Evolutionary conservation across 2,329 filamentous ascomycete species (phyloP).

Genomic region (Remersonia thermophila): DNA sequence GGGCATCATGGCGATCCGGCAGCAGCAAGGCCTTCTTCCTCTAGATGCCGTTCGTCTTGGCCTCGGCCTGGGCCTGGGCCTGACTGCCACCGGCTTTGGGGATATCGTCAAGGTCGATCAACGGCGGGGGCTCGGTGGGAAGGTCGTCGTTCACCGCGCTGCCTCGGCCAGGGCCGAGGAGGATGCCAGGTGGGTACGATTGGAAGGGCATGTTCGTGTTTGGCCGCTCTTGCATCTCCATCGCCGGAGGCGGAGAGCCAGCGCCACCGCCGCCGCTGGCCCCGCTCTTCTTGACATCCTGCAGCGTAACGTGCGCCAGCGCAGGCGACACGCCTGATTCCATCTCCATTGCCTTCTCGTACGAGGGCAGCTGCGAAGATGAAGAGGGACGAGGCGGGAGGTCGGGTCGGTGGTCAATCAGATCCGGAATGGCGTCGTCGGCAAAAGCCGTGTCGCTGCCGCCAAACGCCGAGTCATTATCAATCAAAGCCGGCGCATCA

Average conservation of each 20-base stretch:
- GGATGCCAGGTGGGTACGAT: not conserved
- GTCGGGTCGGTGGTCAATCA: not conserved
- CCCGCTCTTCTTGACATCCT: conserved; percentile 4
- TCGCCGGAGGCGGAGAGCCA: not conserved
- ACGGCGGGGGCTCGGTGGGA: not conserved
- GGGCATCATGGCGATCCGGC: not conserved
- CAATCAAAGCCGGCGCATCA: conserved; percentile 9
- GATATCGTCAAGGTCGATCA: conserved; percentile 1
- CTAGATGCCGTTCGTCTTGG: too few species aligned
- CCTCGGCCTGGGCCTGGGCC: too few species aligned
- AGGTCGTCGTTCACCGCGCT: too few species aligned
- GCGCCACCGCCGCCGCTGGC: not conserved
- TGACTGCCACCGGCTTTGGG: not conserved
- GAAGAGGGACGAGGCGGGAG: not conserved
- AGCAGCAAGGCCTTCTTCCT: not conserved
- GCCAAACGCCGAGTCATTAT: conserved; percentile 5
- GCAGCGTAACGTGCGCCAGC: conserved; percentile 10
- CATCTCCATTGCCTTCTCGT: conserved; percentile 6
- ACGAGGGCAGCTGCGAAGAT: not conserved
- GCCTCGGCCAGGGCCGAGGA: too few species aligned
- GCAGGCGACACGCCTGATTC: conserved; percentile 1
- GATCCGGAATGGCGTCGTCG: conserved; percentile 1
- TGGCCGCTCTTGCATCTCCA: conserved; percentile 13
- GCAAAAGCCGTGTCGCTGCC: too few species aligned
- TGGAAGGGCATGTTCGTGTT: conserved; percentile 2